A percentile compares a stretch with the other conserved stretches of the same genome.
phyloP scores from a whole-genome alignment of 495 filamentous ascomycete species.

The Penicillium nucicola region DNA sequence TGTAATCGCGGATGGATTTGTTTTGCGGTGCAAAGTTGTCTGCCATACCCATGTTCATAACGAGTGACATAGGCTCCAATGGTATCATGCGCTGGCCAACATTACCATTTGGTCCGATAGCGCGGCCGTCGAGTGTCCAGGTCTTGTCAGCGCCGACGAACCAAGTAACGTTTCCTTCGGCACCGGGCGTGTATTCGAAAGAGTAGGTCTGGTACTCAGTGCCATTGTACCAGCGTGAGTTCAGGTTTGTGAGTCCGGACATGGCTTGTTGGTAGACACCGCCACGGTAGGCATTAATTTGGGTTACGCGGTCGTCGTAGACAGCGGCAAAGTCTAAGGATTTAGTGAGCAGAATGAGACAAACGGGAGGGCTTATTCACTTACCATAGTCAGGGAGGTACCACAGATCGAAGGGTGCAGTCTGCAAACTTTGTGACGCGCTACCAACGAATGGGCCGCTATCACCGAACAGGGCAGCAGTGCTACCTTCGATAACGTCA shows the following conservation, averaged over 20 bases:
- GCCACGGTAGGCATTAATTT: constrained; percentile 64
- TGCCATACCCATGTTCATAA: constrained; percentile 75
- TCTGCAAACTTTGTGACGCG: constrained; percentile 70
- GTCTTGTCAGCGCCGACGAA: constrained; percentile 62
- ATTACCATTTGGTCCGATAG: constrained; percentile 71
- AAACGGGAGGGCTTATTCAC: constrained; percentile 1
- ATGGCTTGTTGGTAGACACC: constrained; percentile 72
- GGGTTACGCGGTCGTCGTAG: constrained; percentile 55
- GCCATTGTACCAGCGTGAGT: constrained; percentile 75
- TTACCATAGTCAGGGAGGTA: constrained; percentile 68
- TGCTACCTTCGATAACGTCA: constrained; percentile 71
- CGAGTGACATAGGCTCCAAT: constrained; percentile 64
- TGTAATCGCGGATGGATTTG: constrained; percentile 46
- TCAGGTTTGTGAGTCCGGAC: constrained; percentile 67
- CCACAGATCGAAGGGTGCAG: constrained; percentile 74
- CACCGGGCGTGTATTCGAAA: constrained; percentile 70
- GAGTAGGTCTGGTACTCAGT: constrained; percentile 68
- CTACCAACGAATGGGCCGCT: constrained; percentile 48
- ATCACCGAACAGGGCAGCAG: constrained; percentile 49
- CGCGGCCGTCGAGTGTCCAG: constrained; percentile 63
- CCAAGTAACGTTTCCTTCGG: constrained; percentile 60
- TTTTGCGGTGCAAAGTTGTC: constrained; percentile 63
- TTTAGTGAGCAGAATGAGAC: background rate
- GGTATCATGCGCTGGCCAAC: constrained; percentile 68
- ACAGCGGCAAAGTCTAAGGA: constrained; percentile 56